phyloP scores from a whole-genome alignment of 2,329 filamentous ascomycete species.

The Rasamsonia emersonii region DNA sequence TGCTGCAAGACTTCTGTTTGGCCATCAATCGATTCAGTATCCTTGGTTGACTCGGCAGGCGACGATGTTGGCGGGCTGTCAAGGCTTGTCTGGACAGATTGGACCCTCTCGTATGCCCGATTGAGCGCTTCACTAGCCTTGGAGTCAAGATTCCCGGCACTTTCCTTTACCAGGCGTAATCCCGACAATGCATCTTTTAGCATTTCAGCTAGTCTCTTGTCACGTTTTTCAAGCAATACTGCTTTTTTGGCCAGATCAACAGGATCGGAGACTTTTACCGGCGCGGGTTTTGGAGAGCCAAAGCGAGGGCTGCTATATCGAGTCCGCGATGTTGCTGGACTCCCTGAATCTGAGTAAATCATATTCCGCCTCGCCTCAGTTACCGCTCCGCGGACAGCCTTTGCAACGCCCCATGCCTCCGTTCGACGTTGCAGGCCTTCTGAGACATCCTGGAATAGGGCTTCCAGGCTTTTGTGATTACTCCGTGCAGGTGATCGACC shows the following conservation, averaged over 20 bases:
- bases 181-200: slow-evolving; percentile 34
- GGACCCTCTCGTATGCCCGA: slow-evolving; percentile 30
- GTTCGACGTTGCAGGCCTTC: slow-evolving; percentile 40
- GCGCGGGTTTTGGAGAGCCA: slow-evolving; percentile 10
- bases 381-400: slow-evolving; percentile 40
- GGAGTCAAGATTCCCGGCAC: slow-evolving; percentile 16
- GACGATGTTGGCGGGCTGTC: slow-evolving; percentile 28
- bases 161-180: slow-evolving; percentile 27
- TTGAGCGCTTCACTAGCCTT: slow-evolving; percentile 23
- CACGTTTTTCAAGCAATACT: slow-evolving; percentile 30
- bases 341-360: slow-evolving; percentile 30
- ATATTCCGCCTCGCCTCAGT: slow-evolving; percentile 40
- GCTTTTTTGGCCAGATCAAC: slow-evolving; percentile 25
- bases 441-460: slow-evolving; percentile 40
- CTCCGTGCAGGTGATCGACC: slow-evolving; percentile 27
- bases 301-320: slow-evolving; percentile 11
- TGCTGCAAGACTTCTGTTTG: slow-evolving; percentile 1
- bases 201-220: slow-evolving; percentile 31
- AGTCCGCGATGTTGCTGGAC: slow-evolving; percentile 17
- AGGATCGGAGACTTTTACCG: slow-evolving; percentile 9
- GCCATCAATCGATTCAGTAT: not conserved
- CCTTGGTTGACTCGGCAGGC: slow-evolving; percentile 6
- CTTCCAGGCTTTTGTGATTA: slow-evolving; percentile 35
- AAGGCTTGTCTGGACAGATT: slow-evolving; percentile 37
- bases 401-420: slow-evolving; percentile 42